Conservation (phyloP, 1,284 basidiomycete species). For the Leccinum solheimii region DNA sequence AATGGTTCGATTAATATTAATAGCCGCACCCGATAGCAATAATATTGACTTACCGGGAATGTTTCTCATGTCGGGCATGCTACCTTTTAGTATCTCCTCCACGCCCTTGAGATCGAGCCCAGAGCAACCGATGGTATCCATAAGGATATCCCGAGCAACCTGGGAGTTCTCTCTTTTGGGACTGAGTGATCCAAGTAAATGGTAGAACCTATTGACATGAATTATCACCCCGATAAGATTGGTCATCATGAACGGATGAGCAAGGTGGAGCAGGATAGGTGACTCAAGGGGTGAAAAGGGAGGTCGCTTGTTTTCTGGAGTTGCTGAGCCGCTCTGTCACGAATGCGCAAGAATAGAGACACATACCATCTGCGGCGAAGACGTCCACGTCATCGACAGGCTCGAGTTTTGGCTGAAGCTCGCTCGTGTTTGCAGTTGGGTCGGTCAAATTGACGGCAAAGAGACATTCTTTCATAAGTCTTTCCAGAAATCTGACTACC, state of each 20-base stretch:
- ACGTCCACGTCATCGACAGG: constrained; percentile 27
- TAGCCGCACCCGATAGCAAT: background rate
- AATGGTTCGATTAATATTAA: background rate
- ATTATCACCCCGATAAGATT: constrained; percentile 48
- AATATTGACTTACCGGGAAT: constrained; percentile 22
- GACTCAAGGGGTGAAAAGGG: constrained; percentile 27
- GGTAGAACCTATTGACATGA: constrained; percentile 60
- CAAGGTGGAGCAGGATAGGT: constrained; percentile 55
- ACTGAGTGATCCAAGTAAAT: constrained; percentile 49
- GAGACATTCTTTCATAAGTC: constrained; percentile 63
- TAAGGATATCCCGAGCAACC: constrained; percentile 59
- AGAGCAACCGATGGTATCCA: constrained; percentile 62
- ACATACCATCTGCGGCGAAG: constrained; percentile 24
- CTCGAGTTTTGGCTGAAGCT: constrained; percentile 27
- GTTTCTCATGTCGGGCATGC: constrained; percentile 26
- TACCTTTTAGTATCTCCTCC: constrained; percentile 45
- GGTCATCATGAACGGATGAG: constrained; percentile 58
- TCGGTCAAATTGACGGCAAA: constrained; percentile 38
- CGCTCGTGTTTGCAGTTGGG: constrained; percentile 10
- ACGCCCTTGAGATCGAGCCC: constrained; percentile 59
- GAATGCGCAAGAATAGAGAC: background rate
- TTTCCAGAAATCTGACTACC: constrained; percentile 61
- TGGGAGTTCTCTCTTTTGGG: constrained; percentile 59
- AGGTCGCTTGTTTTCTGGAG: constrained; percentile 21
- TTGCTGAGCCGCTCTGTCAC: constrained; percentile 5